These are phyloP conservation scores for Coelastrella sp. DNA, from an alignment of 139 green algal species.

Conservation along the genomic window DNA sequence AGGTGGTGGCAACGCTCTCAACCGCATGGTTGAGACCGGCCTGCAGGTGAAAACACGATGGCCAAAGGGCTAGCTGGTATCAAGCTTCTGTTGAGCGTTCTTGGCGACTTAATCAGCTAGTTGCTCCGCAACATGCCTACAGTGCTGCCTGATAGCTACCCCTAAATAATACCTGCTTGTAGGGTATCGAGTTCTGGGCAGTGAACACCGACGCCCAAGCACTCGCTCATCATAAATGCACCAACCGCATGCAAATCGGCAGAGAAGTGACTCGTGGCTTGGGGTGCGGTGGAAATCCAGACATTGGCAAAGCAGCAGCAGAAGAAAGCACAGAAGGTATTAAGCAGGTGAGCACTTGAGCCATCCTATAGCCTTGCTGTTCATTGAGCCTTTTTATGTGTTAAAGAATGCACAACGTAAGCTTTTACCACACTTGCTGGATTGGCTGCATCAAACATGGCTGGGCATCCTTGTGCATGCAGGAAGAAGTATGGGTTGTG, in stretches of 20 bases:
- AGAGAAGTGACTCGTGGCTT: conserved; percentile 91
- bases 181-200: conserved; percentile 95
- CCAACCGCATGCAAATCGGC: conserved; percentile 96
- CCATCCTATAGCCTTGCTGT: neutral
- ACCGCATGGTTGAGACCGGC: conserved; percentile 95
- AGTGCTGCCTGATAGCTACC: neutral
- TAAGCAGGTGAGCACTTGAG: conserved; percentile 46
- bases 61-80: neutral
- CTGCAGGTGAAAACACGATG: conserved; percentile 72
- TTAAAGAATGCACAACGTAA: no score
- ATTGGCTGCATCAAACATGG: no score
- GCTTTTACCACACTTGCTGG: no score
- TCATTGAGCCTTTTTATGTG: no score
- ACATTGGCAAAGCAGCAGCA: conserved; percentile 91
- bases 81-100: no score
- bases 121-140: neutral
- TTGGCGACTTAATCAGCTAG: neutral
- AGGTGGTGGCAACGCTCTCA: conserved; percentile 95
- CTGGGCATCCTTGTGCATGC: neutral
- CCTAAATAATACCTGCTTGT: neutral
- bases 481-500: neutral
- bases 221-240: conserved; percentile 82
- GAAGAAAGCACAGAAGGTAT: conserved; percentile 90
- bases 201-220: conserved; percentile 98
- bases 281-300: conserved; percentile 91